A percentile compares a stretch with the other conserved stretches of the same genome.
phyloP scores from a whole-genome alignment of 139 green algal species.

The Ostreobium quekettii region DNA sequence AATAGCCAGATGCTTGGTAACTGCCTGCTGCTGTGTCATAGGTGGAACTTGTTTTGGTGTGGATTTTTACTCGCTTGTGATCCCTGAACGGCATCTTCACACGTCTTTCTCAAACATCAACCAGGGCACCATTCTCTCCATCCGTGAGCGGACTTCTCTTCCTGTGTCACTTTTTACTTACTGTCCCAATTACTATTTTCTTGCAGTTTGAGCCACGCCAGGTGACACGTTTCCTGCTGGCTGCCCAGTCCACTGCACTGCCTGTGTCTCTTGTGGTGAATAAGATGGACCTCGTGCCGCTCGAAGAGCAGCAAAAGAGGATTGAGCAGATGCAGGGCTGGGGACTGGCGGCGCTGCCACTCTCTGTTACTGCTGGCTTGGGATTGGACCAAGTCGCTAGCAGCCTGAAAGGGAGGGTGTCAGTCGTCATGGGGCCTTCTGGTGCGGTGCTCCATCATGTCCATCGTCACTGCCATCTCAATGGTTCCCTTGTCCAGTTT shows the following conservation, averaged over 20 bases:
- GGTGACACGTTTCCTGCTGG: constrained; percentile 81
- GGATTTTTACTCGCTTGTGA: no score
- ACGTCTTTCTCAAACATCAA: no score
- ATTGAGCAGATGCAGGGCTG: constrained; percentile 45
- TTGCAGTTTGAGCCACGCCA: constrained; percentile 61
- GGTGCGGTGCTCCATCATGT: constrained; percentile 22
- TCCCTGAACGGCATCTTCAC: no score
- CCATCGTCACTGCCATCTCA: neutral
- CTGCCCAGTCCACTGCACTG: constrained; percentile 60
- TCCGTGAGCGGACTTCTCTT: no score
- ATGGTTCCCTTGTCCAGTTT: no score
- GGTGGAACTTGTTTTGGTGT: no score
- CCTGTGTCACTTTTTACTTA: neutral
- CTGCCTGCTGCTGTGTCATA: no score
- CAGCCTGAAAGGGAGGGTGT: constrained; percentile 40
- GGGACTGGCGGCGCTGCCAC: constrained; percentile 68
- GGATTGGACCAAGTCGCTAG: constrained; percentile 48
- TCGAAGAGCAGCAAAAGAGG: constrained; percentile 16
- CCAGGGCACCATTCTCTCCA: no score
- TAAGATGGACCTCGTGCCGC: constrained; percentile 74
- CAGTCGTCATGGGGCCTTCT: constrained; percentile 82
- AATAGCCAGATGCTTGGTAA: no score
- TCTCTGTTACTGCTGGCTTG: constrained; percentile 55
- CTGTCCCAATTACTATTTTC: neutral
- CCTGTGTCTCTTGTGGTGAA: constrained; percentile 85